Evolutionary conservation across 768 basidiomycete species (phyloP), one percentile per base, ranked within the genome.

Genomic region (Daedalea quercina): DNA sequence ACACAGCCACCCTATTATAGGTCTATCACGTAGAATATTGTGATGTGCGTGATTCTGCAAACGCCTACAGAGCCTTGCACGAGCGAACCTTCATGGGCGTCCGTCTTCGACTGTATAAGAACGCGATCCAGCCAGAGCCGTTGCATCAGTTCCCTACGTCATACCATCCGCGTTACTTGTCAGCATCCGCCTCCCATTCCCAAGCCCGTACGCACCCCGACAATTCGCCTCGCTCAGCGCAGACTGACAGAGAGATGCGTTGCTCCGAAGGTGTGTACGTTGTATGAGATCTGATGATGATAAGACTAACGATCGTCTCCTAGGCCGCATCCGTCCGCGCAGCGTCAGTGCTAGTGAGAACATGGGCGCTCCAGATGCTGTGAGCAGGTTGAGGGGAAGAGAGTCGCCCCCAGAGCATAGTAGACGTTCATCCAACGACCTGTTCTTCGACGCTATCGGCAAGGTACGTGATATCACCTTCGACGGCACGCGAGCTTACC

Each of bases 21-120:
- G 66, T 75, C 25, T 88, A 81, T 65, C 69, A 67, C 37, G 77
- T 83, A 48, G 86, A 89, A 57, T 92, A 79, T 63, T 85, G 76
- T 61, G 87, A 90, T 60, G 72, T 79, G 24, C 75, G 85, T 23
- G 75, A 76, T 35, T 81, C 85, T 6, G 68, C 73, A 35, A 60
- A 63, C 11, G 86, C 87, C 13, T 76, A 70, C 59, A 65, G 67
- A 44, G 70, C 69, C 43, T 68, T 91, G 19, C 62, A 85, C 44
- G 73, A 73, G 2, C 73, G 73, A 34, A 65, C 69, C 43, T 63
- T 80, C 33, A 78, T 79, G 49, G 82, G 79, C 33, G 75, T 78
- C 69, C 75, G 71, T 47, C 67, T 87, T 24, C 67, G 64, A 13
- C 69, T 79, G 46, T 69, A 70, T 26, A 70, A 71, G 55, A 70